These are phyloP conservation scores for Bruguiera gymnorhiza DNA, from an alignment of 345 rosid species.

Conservation along the genomic window DNA sequence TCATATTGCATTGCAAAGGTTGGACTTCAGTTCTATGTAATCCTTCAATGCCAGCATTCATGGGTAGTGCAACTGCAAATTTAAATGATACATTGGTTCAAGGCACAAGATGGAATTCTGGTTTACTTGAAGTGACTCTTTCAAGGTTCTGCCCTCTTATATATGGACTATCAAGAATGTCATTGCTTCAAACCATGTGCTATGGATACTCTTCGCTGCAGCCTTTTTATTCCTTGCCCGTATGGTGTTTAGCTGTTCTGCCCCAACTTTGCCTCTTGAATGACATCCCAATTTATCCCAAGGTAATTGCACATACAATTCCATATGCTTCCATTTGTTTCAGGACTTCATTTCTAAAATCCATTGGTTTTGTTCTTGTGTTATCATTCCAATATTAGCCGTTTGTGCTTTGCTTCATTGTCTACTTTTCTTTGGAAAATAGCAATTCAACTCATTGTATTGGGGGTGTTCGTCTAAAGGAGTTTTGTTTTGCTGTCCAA, in stretches of 20 bases:
- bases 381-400: neutral
- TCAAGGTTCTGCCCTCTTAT: constrained; percentile 27
- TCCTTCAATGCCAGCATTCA: constrained; percentile 28
- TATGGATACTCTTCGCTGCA: constrained; percentile 16
- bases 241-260: constrained; percentile 28
- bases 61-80: constrained; percentile 23
- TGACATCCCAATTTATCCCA: constrained; percentile 23
- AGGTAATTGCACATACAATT: constrained; percentile 8
- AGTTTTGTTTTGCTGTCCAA: no score
- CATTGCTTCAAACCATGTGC: constrained; percentile 29
- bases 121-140: constrained; percentile 23
- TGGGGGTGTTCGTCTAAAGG: no score
- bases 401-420: no score
- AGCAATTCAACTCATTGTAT: no score
- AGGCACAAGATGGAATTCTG: constrained; percentile 28
- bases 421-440: no score
- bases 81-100: constrained; percentile 29
- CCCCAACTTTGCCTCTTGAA: constrained; percentile 30
- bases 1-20: constrained; percentile 26
- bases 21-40: constrained; percentile 25
- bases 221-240: constrained; percentile 22
- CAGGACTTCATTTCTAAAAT: neutral
- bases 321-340: neutral
- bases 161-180: constrained; percentile 20
- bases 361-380: no score